Conservation (phyloP, 1,284 basidiomycete species). For the Lentinula novae-zelandiae region DNA sequence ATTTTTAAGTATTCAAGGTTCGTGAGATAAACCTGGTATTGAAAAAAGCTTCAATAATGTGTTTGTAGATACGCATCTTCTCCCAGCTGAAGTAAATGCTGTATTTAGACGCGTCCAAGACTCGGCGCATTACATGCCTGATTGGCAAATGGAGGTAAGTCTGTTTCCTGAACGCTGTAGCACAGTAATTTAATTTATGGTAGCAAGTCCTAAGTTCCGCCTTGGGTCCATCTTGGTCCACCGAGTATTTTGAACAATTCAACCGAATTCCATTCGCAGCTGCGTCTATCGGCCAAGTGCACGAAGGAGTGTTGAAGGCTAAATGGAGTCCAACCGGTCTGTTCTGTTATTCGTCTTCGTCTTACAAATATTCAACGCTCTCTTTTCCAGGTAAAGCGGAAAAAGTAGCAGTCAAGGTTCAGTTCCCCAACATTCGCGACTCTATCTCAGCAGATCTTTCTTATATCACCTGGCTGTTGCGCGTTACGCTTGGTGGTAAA, state of each 20-base stretch:
- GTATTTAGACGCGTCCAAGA: constrained; percentile 93
- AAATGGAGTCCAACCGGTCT: constrained; percentile 45
- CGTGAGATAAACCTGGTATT: not conserved
- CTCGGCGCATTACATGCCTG: constrained; percentile 97
- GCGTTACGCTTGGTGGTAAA: constrained; percentile 54
- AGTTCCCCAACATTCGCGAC: constrained; percentile 89
- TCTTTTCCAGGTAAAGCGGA: constrained; percentile 30
- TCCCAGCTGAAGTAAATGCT: constrained; percentile 87
- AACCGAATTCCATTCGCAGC: constrained; percentile 90
- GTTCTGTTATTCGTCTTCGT: not conserved
- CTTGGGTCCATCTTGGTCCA: constrained; percentile 76
- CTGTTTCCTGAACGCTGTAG: constrained; percentile 7
- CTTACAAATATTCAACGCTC: not conserved
- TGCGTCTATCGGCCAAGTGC: constrained; percentile 97
- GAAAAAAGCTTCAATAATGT: not conserved
- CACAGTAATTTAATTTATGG: not conserved
- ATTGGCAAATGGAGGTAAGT: constrained; percentile 93
- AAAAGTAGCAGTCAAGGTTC: constrained; percentile 89
- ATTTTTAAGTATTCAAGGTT: constrained; percentile 97
- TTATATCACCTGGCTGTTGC: constrained; percentile 80
- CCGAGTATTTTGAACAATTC: constrained; percentile 68
- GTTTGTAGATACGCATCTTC: constrained; percentile 72
- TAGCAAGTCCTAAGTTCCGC: constrained; percentile 77
- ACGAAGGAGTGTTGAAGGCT: constrained; percentile 65
- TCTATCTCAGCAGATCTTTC: constrained; percentile 88